Evolutionary conservation across 129 eudicot species (phyloP), one percentile per base, ranked within the genome.

Genomic region (Mikania micrantha): DNA sequence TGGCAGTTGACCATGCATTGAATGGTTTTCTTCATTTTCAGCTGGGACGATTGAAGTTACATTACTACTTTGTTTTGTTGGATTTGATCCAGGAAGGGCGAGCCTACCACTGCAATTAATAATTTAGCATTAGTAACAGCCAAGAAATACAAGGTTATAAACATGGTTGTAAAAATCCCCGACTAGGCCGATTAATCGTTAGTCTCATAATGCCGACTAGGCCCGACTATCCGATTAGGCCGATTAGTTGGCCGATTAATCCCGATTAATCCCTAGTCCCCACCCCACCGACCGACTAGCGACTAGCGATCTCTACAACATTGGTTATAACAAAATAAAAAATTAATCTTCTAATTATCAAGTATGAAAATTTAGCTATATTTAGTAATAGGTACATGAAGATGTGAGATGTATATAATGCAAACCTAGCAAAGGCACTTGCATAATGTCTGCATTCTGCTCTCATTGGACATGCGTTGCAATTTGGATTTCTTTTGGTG

Each of bases 401-500:
- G 45, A 12, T 48, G 31, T 12, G 44, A 15, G 35, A 9, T 53
- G 25, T 8, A 60, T 49, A 16, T 32, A 50, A 60, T 29, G 72
- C 87, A 57, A 61, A 90, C 97, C 97, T 91, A 66, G 79, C 87
- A 63, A 47, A 38, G 24, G 80, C 80, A 67, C 93, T 87, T 62
- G 90, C 84, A 72, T 56, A 85, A 70, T 91, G 89, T 58, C 73
- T 75, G 78, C 93, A 91, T 41, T 79, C 86, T 39, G 57, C 86
- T 73, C 73, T 85, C 90, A 87, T 77, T 28, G 97, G 97, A 64
- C 97, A 91, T n/a, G 86, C 86, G 29, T 80, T 73, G 73, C 97
- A 91, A 52, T 85, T 87, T 17, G 93, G 93, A 0, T 66, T 60
- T 66, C 5, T 66, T 77, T 83, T 91, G 21, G 85, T 80, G 69